Conservation (phyloP, 768 basidiomycete species). For the Neoboletus subvelutipes region DNA sequence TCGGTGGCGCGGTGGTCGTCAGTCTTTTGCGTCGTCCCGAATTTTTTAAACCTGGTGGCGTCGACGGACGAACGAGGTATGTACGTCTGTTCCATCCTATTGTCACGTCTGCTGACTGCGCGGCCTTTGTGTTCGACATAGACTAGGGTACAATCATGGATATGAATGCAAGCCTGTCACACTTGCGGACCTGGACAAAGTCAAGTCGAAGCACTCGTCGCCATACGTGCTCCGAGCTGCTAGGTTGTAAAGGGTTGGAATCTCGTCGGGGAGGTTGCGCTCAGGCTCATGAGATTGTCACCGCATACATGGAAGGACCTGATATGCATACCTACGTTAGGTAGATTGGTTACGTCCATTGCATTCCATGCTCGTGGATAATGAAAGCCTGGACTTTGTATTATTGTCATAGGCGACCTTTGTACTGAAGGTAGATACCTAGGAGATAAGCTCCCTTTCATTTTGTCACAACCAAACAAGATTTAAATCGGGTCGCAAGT, state of each 20-base stretch:
- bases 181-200: constrained; percentile 66
- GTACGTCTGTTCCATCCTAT: constrained; percentile 2
- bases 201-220: constrained; percentile 67
- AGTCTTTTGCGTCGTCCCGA: constrained; percentile 75
- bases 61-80: constrained; percentile 66
- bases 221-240: constrained; percentile 40
- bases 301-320: background rate
- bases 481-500: background rate
- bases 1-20: constrained; percentile 79
- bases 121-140: constrained; percentile 21
- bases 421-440: background rate
- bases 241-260: constrained; percentile 35
- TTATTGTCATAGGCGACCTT: background rate
- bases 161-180: constrained; percentile 64
- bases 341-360: background rate
- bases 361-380: background rate
- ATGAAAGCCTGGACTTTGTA: background rate
- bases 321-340: background rate
- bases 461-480: background rate
- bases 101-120: background rate
- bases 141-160: constrained; percentile 82
- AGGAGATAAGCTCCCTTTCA: background rate
- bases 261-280: background rate
- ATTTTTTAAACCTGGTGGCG: constrained; percentile 66
- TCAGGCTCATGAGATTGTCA: background rate